Base-by-base conservation (phyloP, 2,329 filamentous ascomycete genomes). In the Scorias spongiosa region DNA sequence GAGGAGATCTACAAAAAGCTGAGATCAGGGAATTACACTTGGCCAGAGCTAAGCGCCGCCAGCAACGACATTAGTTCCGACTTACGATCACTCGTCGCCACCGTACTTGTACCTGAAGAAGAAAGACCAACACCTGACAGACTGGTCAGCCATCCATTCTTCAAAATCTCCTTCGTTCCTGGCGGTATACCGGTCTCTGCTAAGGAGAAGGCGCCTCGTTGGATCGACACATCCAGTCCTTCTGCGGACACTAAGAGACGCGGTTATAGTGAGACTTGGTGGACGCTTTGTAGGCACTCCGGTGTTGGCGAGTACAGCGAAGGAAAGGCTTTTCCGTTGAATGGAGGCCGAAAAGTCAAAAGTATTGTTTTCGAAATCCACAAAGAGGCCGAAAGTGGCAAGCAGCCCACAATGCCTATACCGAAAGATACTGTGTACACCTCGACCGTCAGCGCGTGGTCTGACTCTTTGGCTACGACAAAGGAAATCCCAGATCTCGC, bases 141-240 rank as follows among this genome's bases (percentile, higher is more conserved):
- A 40, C 88, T 91, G 54, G 80, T 89, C 36, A 76, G 83, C 51
- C 84, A 91, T 57, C 69, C 77, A 5, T 91, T 89, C 62, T 91
- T 91, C 67, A 76, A 75, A 42, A 72, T 79, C 28, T 83, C 83
- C 11, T 86, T 80, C 61, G 77, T 89, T 60, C 85, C 84, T 2
- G 51, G 64, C 9, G 59, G 64, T 15, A 65, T 74, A 29, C 68
- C 69, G 12, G 59, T 59, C 6, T 58, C 56, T 6, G 70, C 67
- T 44, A 63, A 66, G 38, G 65, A 62, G 17, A 61, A 62, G 40
- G 59, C 66, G 17, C 71, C 71, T 2, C 62, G 60, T 36, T 74
- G 69, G 67, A 54, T 65, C 2, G 66, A 66, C 18, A 60, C 64
- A 28, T 57, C 61, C 3, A 57, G 67, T 15, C 66, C 67, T 1